Conservation (phyloP, 1,284 basidiomycete genomes). For the Ganoderma lingzhi region DNA sequence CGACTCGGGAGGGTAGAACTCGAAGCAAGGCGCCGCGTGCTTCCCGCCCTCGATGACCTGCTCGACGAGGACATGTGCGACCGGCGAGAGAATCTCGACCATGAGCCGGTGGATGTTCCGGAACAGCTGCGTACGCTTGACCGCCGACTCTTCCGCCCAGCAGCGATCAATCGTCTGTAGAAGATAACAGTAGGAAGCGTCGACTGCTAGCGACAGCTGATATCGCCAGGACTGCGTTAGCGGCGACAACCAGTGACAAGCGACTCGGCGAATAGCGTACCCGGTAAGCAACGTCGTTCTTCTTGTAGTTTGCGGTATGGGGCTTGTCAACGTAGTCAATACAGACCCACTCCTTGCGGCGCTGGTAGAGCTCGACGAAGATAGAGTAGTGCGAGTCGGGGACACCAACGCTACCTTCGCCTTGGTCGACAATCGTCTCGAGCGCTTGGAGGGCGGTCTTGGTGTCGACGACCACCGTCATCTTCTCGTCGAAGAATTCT, state of each 20-base stretch:
- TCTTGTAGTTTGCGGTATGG: conserved; percentile 15
- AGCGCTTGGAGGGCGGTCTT: conserved; percentile 28
- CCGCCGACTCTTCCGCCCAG: conserved; percentile 20
- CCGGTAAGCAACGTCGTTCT: conserved; percentile 14
- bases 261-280: conserved; percentile 9
- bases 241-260: background rate
- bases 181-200: conserved; percentile 34
- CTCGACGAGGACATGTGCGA: conserved; percentile 28
- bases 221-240: background rate
- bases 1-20: conserved; percentile 19
- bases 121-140: conserved; percentile 23
- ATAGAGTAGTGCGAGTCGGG: conserved; percentile 32
- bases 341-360: conserved; percentile 25
- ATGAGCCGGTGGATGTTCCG: conserved; percentile 29
- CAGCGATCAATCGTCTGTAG: conserved; percentile 31
- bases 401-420: conserved; percentile 32
- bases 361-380: conserved; percentile 32
- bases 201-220: conserved; percentile 29
- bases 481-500: conserved; percentile 29
- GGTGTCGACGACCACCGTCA: conserved; percentile 28
- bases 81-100: conserved; percentile 24
- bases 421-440: conserved; percentile 35
- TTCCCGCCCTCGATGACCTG: conserved; percentile 16
- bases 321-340: conserved; percentile 24
- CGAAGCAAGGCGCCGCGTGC: conserved; percentile 25